phyloP scores from a whole-genome alignment of 1,284 basidiomycete genomes.

The Cryptococcus sp. region DNA sequence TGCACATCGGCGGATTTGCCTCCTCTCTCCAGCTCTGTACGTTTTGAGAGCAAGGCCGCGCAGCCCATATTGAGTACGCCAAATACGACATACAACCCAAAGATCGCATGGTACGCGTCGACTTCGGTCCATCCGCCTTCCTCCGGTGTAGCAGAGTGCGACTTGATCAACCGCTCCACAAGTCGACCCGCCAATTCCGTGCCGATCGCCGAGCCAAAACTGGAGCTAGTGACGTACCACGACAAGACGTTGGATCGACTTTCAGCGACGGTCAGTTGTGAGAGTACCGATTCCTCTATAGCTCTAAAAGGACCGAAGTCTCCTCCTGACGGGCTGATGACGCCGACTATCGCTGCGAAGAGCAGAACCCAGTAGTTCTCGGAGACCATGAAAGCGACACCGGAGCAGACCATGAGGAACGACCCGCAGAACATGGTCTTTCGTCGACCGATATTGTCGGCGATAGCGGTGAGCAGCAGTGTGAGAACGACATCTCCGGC shows the following conservation, averaged over 20 bases:
- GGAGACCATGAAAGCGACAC: conserved; percentile 18
- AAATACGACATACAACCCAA: conserved; percentile 23
- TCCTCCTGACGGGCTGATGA: conserved; percentile 28
- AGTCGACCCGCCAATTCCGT: conserved; percentile 20
- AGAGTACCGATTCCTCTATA: conserved; percentile 35
- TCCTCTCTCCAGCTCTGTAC: conserved; percentile 8
- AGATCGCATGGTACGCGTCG: conserved; percentile 26
- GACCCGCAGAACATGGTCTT: conserved; percentile 23
- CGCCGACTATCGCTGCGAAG: conserved; percentile 27
- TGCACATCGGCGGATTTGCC: background rate
- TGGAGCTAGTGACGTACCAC: conserved; percentile 26
- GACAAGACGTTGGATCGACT: conserved; percentile 22
- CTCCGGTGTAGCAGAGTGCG: too few species aligned
- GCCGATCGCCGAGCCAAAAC: conserved; percentile 25
- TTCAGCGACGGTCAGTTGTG: conserved; percentile 21
- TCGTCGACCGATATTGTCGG: conserved; percentile 27
- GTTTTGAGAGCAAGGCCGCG: conserved; percentile 10
- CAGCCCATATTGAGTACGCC: conserved; percentile 21
- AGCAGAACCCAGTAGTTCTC: conserved; percentile 31
- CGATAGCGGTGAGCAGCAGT: conserved; percentile 20
- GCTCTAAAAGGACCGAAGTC: conserved; percentile 37
- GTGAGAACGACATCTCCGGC: conserved; percentile 29
- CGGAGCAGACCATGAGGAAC: conserved; percentile 26
- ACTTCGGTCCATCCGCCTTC: conserved; percentile 13
- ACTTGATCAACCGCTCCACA: conserved; percentile 7